Evolutionary conservation across 2,329 filamentous ascomycete species (phyloP).

Genomic region (Trichophaea hybrida): DNA sequence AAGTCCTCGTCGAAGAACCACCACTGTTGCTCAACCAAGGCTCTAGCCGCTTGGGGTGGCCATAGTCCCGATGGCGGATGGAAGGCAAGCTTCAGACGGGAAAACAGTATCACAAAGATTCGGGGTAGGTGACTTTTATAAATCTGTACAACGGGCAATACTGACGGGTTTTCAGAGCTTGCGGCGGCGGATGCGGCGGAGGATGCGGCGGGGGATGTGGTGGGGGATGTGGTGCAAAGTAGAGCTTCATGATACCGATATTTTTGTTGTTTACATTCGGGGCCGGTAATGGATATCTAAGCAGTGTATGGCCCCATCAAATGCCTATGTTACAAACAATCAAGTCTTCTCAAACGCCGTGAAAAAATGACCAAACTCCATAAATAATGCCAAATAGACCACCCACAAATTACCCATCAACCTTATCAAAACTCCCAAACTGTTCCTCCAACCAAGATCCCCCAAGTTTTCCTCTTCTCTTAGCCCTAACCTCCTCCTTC

Average conservation of each 20-base stretch:
- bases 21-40: neutral
- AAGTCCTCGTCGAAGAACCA: neutral
- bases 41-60: neutral
- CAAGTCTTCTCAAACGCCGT: neutral
- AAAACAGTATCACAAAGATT: neutral
- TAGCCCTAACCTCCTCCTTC: slow-evolving; percentile 32
- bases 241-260: neutral
- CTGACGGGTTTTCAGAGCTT: neutral
- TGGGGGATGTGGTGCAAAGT: neutral
- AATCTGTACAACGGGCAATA: neutral
- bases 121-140: neutral
- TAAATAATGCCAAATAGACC: neutral
- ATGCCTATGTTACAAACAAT: neutral
- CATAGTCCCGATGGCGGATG: neutral
- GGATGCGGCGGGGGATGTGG: neutral
- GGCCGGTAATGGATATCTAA: neutral
- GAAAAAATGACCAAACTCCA: neutral
- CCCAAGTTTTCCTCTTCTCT: slow-evolving; percentile 51
- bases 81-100: neutral
- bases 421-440: slow-evolving; percentile 9
- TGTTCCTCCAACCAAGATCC: slow-evolving; percentile 54
- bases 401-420: neutral
- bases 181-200: neutral
- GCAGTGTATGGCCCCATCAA: neutral
- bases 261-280: neutral